These are phyloP conservation scores for Monosporozyma unispora DNA, from an alignment of 805 yeast species.

Conservation along the genomic window DNA sequence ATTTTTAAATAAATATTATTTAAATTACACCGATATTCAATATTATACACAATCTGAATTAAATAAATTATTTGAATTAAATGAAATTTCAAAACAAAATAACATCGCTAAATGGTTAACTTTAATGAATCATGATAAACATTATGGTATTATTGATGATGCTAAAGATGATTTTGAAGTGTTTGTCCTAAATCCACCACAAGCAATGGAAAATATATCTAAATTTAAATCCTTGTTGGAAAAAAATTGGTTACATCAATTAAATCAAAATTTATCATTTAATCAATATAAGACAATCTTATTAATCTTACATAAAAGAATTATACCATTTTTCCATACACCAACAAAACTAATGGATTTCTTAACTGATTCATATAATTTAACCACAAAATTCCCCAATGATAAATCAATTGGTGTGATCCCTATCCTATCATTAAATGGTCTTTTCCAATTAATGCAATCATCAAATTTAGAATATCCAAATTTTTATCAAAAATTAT, in stretches of 20 bases:
- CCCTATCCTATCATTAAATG: constrained; percentile 75
- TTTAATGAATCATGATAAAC: constrained; percentile 30
- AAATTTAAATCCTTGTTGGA: constrained; percentile 61
- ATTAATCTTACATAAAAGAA: constrained; percentile 66
- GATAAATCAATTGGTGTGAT: constrained; percentile 41
- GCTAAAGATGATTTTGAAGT: constrained; percentile 32
- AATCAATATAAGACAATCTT: constrained; percentile 63
- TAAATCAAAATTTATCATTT: constrained; percentile 41
- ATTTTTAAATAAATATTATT: constrained; percentile 47
- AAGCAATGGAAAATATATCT: constrained; percentile 31
- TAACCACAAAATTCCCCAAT: constrained; percentile 16
- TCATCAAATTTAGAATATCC: constrained; percentile 84
- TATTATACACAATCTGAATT: constrained; percentile 57
- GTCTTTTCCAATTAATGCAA: constrained; percentile 78
- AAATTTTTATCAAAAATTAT: constrained; percentile 73
- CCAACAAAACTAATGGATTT: constrained; percentile 90
- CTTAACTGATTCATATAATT: constrained; percentile 72
- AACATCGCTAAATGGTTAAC: constrained; percentile 33
- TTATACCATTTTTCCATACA: constrained; percentile 70
- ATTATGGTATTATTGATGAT: constrained; percentile 17
- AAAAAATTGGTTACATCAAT: constrained; percentile 50
- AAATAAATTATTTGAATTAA: constrained; percentile 14
- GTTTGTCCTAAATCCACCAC: constrained; percentile 41
- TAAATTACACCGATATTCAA: constrained; percentile 65
- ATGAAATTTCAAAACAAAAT: constrained; percentile 10